phyloP scores from a whole-genome alignment of 306 rosid species.

The Fragaria nilgerrensis region DNA sequence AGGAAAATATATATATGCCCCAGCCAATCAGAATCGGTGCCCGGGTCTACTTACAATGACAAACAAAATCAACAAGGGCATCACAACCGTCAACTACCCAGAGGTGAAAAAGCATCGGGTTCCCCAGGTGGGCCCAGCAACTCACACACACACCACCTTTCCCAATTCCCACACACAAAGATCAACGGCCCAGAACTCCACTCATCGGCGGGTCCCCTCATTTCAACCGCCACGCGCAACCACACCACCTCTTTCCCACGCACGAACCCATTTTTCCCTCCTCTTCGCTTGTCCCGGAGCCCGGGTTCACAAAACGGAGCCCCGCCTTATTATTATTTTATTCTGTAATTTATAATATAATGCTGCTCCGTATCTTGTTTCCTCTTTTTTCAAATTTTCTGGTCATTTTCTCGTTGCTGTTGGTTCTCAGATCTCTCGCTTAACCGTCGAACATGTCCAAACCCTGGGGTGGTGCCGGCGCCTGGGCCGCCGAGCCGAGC shows the following conservation, averaged over 20 bases:
- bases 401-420: background rate
- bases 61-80: background rate
- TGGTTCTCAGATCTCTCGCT: constrained; percentile 42
- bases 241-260: background rate
- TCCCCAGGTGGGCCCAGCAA: background rate
- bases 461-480: constrained; percentile 86
- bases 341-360: background rate
- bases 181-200: background rate
- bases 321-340: constrained; percentile 28
- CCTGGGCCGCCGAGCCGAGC: constrained; percentile 99
- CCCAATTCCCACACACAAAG: background rate
- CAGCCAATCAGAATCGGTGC: background rate
- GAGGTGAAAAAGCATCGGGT: background rate
- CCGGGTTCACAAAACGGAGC: constrained; percentile 11
- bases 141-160: background rate
- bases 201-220: background rate
- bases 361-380: background rate
- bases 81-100: constrained; percentile 9
- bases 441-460: constrained; percentile 53
- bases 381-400: background rate
- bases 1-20: too few species aligned
- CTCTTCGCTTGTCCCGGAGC: constrained; percentile 29
- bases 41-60: background rate
- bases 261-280: constrained; percentile 16
- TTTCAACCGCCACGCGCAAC: background rate